Percentiles rank a stretch among this genome's conserved stretches.
These are phyloP conservation scores for Candida rishiriensis DNA, from an alignment of 805 yeast genomes.

Conservation along the genomic window DNA sequence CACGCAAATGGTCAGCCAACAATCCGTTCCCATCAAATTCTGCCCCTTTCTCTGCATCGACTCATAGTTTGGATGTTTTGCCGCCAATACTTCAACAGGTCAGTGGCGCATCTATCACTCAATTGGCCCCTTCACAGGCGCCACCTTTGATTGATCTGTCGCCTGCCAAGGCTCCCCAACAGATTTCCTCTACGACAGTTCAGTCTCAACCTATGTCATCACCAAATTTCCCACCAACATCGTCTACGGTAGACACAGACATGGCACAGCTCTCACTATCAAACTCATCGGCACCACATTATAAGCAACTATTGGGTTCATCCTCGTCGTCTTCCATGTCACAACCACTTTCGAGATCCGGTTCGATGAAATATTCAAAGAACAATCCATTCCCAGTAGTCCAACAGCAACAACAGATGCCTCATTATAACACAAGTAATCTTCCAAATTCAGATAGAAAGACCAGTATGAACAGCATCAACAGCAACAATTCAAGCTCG, in stretches of 20 bases:
- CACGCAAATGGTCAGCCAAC: slow-evolving; percentile 19
- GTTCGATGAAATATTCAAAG: slow-evolving; percentile 8
- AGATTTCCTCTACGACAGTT: too few species aligned
- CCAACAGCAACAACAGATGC: neutral
- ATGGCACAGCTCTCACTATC: too few species aligned
- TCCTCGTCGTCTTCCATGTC: slow-evolving; percentile 1
- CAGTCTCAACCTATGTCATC: too few species aligned
- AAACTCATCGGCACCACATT: too few species aligned
- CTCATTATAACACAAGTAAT: neutral
- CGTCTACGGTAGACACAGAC: too few species aligned
- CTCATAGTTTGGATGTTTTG: too few species aligned
- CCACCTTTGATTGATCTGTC: slow-evolving; percentile 12
- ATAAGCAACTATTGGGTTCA: neutral
- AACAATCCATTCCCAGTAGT: slow-evolving; percentile 18
- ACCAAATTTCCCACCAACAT: too few species aligned
- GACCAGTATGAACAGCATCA: neutral
- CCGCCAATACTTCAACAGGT: slow-evolving; percentile 3
- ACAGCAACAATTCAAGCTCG: neutral
- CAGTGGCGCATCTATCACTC: slow-evolving; percentile 7
- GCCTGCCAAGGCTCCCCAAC: neutral
- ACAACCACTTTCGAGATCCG: slow-evolving; percentile 3
- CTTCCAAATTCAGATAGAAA: neutral
- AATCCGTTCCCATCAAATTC: slow-evolving; percentile 23
- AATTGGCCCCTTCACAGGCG: too few species aligned
- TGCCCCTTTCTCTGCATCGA: neutral